Evolutionary conservation across 352 stramenopile species (phyloP), one percentile per base, ranked within the genome.

Genomic region (Pythium monospermum): DNA sequence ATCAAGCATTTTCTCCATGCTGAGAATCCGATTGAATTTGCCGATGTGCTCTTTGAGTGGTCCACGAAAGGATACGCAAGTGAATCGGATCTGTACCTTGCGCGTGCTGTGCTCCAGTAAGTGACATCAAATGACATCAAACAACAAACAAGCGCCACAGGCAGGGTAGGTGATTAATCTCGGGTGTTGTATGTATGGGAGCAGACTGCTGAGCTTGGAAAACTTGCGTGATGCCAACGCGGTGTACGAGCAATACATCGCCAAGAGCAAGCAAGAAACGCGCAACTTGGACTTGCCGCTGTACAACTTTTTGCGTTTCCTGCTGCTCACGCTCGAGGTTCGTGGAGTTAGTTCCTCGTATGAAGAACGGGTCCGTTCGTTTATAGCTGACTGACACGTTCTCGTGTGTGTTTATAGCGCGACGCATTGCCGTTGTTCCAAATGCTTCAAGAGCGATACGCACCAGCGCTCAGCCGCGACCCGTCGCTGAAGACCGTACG

Each of bases 201-300:
- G 44, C 43, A 94, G 83, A 57, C 47, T 95, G 22, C 36, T 90
- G 48, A 89, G 76, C 42, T 52, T 93, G 25, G 79, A 95, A 59
- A 95, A 95, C 57, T 53, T 95, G n/a, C 76, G 83, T 12, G 85
- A 95, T 35, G 82, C 85, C 6, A 94, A 95, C 53, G 67, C 76
- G 23, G 75, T 95, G 26, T 78, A 87, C 48, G 74, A 91, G 4
- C 57, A 59, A 26, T 91, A 88, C 31, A 49, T 87, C 25, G 66
- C 64, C 40, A 73, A 83, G 54, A 70, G 63, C 44, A 67, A 85
- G 49, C 49, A 25, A 0, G 70, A 53, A 19, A 63, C 57, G 30
- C 70, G 66, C 7, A 49, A 79, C 4, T 33, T 83, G 16, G 79
- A 91, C 39, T 57, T 86, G n/a, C 85, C 85, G 27, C 61, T 95